Base-by-base conservation (phyloP, 2,329 filamentous ascomycete genomes). In the Fusarium protoensiforme region DNA sequence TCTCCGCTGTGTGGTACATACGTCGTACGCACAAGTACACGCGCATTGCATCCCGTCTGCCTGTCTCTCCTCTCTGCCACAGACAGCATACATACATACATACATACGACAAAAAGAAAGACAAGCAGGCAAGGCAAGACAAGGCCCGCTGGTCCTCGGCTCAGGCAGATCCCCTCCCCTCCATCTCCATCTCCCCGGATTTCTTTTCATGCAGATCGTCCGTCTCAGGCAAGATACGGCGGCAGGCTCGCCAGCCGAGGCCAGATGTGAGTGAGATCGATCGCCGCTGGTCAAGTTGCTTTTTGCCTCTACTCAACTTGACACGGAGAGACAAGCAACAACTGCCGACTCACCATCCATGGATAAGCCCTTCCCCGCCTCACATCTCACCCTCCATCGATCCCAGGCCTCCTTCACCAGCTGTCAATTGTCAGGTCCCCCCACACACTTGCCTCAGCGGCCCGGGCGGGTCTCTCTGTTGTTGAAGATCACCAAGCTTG, bases 141-240 rank as follows among this genome's bases (percentile, higher is more conserved):
- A 46, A 33, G 39, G 39, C n/a, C 51, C 60, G 48, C 36, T 51
- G 51, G 65, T 69, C 66, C 69, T 69, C 69, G 66, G 69, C 66
- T 69, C 38, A 61, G 7, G 33, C 46, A 61, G 39, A 61, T 33
- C 33, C 46, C 51, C 31, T 38, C 36, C 46, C 63, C 64, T 38
- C 36, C 41, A 48, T 61, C 63, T 69, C 69, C 69, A 67, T 72
- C 60, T 62, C 69, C 69, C 69, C 69, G 67, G 67, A 72, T 72
- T 69, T 69, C 53, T 61, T 31, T 33, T 66, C 62, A 64, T 71
- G 69, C 69, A 71, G 68, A 71, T 64, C 59, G 38, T 65, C 63
- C 59, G 29, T 61, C 64, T 22, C 54, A 69, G 43, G 59, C 53
- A 57, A 69, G 62, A 64, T 64, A 54, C 60, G 62, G 69, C 63